Base-by-base conservation (phyloP, 345 rosid genomes). In the Brassica juncea region DNA sequence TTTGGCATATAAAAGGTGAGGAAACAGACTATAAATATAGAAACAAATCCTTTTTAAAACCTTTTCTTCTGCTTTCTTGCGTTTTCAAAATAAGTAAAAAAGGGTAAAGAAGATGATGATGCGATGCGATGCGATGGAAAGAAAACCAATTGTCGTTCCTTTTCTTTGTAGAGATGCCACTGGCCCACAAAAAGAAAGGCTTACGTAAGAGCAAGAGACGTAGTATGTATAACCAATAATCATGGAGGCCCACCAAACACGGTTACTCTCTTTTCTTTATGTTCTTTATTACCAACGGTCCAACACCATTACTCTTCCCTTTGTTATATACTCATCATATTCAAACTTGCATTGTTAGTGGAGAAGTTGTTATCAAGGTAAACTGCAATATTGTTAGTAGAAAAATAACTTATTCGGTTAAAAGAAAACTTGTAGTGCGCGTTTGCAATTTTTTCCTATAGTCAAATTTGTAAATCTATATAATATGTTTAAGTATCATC, bases 241-340 rank as follows among this genome's bases (percentile, higher is more conserved):
- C 60, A 55, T 77, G 59, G 23, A 16, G 66, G 1, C 73, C 69
- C 63, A 66, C 76, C 73, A n/a, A 65, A 73, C 75, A 67, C 82
- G 73, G 4, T 72, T 79, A 73, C 77, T 73, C 69, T 32, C 77
- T 79, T 78, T 66, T 21, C 78, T 60, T 60, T 34, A 27, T 2
- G 6, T 60, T 27, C 8, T 27, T 60, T 60, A 60, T 62, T 67
- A 23, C 42, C 42, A 35, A 35, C 42, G 42, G 42, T 35, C 58
- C n/a, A 23, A 35, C 28, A 52, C 64, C 70, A 74, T 68, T 76
- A 28, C 32, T 19, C 60, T 62, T 58, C 1, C 25, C 25, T 25
- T 59, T 23, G 11, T 8, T 59, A 25, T 8, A 34, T 64, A 8
- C 42, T 31, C 68, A 34, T 34, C 19, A 15, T 64, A 15, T 64